Base-by-base conservation (phyloP, 2,329 filamentous ascomycete species). In the Colletotrichum sp. region DNA sequence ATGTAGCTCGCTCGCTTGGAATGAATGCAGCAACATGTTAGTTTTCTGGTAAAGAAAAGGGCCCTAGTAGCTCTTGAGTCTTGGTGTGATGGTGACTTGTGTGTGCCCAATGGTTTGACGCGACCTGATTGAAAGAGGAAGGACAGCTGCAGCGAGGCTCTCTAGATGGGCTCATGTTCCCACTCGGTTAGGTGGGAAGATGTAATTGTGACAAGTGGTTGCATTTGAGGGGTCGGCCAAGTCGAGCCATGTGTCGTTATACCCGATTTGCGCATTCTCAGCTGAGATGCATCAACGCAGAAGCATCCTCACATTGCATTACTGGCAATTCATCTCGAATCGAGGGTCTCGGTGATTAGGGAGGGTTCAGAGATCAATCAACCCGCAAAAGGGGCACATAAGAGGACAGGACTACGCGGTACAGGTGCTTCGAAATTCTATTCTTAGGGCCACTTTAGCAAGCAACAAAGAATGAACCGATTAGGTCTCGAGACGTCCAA, bases 21-120 rank as follows among this genome's bases (percentile, higher is more conserved):
- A 73, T 69, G 70, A 76, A 69, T 74, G 69, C 62, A 57, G 74
- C 74, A 76, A 69, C 70, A 74, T 64, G 44, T 65, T 69, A 72
- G 62, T 72, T 67, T 73, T 72, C 55, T 66, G 69, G 55, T 67
- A 55, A 13, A 62, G 13, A n/a, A 39, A 60, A 49, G 39, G 39
- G 39, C 28, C 32, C n/a, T 34, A 16, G 18, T 9, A 9, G 26
- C 8, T 16, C 13, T 65, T 13, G 18, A 30, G 6, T 59, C 30
- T 70, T 24, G 57, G 55, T 49, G 32, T 18, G 55, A 57, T 55
- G 69, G 55, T 21, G 32, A 66, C 24, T 18, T 67, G 63, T 39
- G 21, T 26, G 30, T 28, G 57, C 24, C 73, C 73, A 73, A 76
- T 76, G 15, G 24, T 21, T 18, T 64, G 39, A 9, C 49, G n/a